Conservation (phyloP, 169 alveolate species). For the Babesia bigemina region DNA sequence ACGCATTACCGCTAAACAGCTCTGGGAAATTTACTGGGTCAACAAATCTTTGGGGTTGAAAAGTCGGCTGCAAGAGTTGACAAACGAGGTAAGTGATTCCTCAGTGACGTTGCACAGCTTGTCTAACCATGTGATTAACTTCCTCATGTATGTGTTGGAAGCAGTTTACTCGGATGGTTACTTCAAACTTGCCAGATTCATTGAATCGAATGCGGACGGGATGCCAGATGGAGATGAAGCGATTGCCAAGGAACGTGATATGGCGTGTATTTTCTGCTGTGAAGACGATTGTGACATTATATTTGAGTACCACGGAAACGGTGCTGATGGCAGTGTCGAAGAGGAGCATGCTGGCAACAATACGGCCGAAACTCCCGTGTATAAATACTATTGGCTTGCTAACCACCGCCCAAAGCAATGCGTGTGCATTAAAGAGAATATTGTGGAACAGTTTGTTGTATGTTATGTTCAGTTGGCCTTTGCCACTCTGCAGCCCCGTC, state of each 20-base stretch:
- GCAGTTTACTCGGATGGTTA: conserved; percentile 35
- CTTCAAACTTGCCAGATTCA: conserved; percentile 8
- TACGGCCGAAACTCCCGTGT: neutral
- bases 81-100: neutral
- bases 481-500: conserved; percentile 21
- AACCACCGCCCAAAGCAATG: neutral
- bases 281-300: neutral
- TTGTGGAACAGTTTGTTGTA: conserved; percentile 27
- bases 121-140: conserved; percentile 1
- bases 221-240: neutral
- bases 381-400: neutral
- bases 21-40: conserved; percentile 29
- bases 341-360: neutral
- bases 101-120: neutral
- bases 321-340: neutral
- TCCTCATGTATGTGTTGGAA: conserved; percentile 7
- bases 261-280: conserved; percentile 20
- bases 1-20: neutral
- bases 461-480: conserved; percentile 48
- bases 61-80: neutral
- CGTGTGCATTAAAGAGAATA: conserved; percentile 17
- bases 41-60: conserved; percentile 1
- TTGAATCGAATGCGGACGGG: neutral
- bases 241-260: neutral
- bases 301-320: neutral